Conservation (phyloP, 2,329 filamentous ascomycete genomes). For the Cryphonectria nitschkei region DNA sequence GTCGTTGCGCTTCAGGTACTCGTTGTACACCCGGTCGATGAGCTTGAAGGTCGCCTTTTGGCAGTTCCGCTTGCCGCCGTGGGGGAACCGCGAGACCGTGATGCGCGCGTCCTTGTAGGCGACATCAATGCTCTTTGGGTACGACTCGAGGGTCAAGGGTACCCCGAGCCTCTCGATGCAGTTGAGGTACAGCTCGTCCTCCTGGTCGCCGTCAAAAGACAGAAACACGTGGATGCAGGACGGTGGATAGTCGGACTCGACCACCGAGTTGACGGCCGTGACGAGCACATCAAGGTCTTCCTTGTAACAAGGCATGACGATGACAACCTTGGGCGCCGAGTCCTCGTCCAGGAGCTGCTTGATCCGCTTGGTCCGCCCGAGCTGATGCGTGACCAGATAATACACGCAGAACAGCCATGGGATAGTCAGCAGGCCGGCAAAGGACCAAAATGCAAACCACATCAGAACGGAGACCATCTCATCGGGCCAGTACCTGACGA, state of each 20-base stretch:
- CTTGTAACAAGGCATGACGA: slow-evolving; percentile 97
- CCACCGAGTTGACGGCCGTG: slow-evolving; percentile 86
- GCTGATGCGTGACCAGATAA: slow-evolving; percentile 82
- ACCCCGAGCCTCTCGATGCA: slow-evolving; percentile 86
- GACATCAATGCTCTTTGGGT: slow-evolving; percentile 90
- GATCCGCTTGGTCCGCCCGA: slow-evolving; percentile 80
- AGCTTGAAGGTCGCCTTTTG: slow-evolving; percentile 93
- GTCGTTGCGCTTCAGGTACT: slow-evolving; percentile 85
- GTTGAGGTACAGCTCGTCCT: slow-evolving; percentile 86
- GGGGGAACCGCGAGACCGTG: slow-evolving; percentile 88
- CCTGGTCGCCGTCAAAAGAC: slow-evolving; percentile 88
- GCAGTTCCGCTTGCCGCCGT: slow-evolving; percentile 91
- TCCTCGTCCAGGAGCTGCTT: slow-evolving; percentile 82
- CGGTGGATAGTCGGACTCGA: slow-evolving; percentile 90
- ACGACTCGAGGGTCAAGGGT: slow-evolving; percentile 73
- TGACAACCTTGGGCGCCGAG: slow-evolving; percentile 89
- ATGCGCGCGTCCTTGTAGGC: slow-evolving; percentile 81
- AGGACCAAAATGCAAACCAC: slow-evolving; percentile 96
- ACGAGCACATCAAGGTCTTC: slow-evolving; percentile 84
- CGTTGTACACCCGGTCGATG: slow-evolving; percentile 88
- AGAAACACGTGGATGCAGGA: slow-evolving; percentile 93
- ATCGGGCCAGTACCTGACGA: slow-evolving; percentile 74
- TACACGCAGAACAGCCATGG: slow-evolving; percentile 95
- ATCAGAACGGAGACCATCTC: slow-evolving; percentile 74
- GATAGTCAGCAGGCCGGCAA: slow-evolving; percentile 80